phyloP scores from a whole-genome alignment of 140 eudicot genomes.

The Flaveria floridana region DNA sequence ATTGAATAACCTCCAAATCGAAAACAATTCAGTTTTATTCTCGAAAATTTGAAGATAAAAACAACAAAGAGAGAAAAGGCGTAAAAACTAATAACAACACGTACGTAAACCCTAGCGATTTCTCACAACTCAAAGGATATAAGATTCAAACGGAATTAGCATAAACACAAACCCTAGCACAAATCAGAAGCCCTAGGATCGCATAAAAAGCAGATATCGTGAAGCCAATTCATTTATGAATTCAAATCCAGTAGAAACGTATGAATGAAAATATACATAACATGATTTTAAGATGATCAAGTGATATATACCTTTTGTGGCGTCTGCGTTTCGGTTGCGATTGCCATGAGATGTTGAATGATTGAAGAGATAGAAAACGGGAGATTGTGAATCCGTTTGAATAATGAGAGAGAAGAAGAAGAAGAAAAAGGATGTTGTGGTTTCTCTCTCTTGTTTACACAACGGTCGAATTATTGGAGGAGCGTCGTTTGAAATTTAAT shows the following conservation, averaged over 20 bases:
- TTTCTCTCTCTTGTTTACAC: constrained; percentile 15
- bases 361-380: constrained; percentile 28
- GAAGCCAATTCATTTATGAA: neutral
- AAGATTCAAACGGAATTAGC: neutral
- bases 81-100: neutral
- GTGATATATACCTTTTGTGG: constrained; percentile 40
- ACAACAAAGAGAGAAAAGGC: neutral
- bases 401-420: constrained; percentile 16
- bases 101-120: neutral
- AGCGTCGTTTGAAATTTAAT: constrained; percentile 26
- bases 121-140: neutral
- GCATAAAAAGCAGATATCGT: neutral
- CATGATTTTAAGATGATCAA: neutral
- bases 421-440: too few species aligned
- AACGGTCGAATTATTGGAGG: constrained; percentile 38
- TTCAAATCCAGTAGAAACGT: neutral
- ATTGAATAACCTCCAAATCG: neutral
- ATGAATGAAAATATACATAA: neutral
- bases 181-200: constrained; percentile 7
- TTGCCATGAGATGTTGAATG: constrained; percentile 49
- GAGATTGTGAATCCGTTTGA: constrained; percentile 31
- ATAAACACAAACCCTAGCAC: constrained; percentile 10
- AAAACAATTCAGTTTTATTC: neutral
- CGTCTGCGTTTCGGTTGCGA: constrained; percentile 50
- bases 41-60: neutral